These are phyloP conservation scores for Colletotrichum lindemuthianum DNA, from an alignment of 2,329 filamentous ascomycete genomes.

Conservation along the genomic window DNA sequence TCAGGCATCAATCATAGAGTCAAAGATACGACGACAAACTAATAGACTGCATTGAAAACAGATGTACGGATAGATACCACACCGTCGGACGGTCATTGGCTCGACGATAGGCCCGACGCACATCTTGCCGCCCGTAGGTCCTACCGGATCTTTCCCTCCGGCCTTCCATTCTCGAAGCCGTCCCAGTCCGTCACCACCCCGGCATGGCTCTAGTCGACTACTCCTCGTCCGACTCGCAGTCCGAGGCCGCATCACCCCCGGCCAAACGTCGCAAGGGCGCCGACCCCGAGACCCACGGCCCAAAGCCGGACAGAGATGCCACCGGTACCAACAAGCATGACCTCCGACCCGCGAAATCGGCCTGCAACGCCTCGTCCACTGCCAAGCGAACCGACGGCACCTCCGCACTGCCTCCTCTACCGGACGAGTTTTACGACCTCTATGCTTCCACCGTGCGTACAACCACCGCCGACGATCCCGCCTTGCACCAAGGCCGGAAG, in stretches of 20 bases:
- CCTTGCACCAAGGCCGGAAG: constrained; percentile 85
- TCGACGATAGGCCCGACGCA: background rate
- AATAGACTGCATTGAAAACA: background rate
- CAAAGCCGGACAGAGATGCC: constrained; percentile 1
- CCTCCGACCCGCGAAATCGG: background rate
- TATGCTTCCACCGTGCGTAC: constrained; percentile 85
- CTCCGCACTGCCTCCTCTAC: constrained; percentile 74
- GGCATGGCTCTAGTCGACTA: constrained; percentile 75
- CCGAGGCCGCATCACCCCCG: constrained; percentile 47
- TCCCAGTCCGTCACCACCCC: background rate
- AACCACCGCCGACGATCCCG: constrained; percentile 83
- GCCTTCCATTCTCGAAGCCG: background rate
- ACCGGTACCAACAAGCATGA: constrained; percentile 5
- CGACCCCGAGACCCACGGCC: constrained; percentile 20
- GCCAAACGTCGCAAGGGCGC: constrained; percentile 49
- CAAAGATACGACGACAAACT: background rate
- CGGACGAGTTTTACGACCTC: constrained; percentile 84
- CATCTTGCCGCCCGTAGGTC: background rate
- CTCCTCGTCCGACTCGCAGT: constrained; percentile 55
- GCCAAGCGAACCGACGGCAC: background rate
- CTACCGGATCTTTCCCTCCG: constrained; percentile 8
- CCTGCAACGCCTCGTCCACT: too few species aligned
- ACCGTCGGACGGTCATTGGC: constrained; percentile 1
- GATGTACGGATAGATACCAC: background rate
- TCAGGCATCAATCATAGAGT: background rate